Evolutionary conservation across 768 basidiomycete species (phyloP), one percentile per base, ranked within the genome.

Genomic region (Lactarius tabidus): DNA sequence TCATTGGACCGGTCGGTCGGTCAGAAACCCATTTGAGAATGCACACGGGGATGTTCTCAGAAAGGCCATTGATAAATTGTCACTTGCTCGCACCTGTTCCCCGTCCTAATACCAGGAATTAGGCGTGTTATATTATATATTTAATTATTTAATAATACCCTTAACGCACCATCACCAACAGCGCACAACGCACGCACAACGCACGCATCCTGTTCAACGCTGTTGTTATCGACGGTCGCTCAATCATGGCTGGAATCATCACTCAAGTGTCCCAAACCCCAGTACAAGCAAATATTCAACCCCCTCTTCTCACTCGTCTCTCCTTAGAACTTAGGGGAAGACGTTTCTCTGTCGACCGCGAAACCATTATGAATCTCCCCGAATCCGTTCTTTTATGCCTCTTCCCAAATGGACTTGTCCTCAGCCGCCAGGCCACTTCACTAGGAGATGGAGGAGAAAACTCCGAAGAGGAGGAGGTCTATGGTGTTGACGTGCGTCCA

Each of bases 321-420:
- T 84, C 90, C 60, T 87, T 99, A 70, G 97, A 98, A 78, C 84
- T 99, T 41, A 87, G 97, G 68, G 95, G 95, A 62, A 82, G 78
- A 70, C 88, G 94, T 67, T 95, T 98, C 78, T 88, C 91, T 66
- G 93, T 99, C 52, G 97, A 98, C 78, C 84, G 96, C 70, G 96
- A 98, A 79, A 95, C 91, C 7, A 89, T 99, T 74, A 97, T 98
- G 95, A 93, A 95, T 75, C 83, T 99, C 23, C 97, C 97, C 2
- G 97, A 99, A 84, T 94, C 92, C 20, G 94, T 99, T 54, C 82
- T 98, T 60, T 80, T 99, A 41, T 98, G 95, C 76, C 81, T 99
- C 67, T 99, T 98, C 74, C 97, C 97, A 12, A 98, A 98, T 72
- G 97, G 96, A 23, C 85, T 98, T 66, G 94, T 98, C 43, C 82